Conservation (phyloP, 805 yeast species). For the Starmerella asiatica region DNA sequence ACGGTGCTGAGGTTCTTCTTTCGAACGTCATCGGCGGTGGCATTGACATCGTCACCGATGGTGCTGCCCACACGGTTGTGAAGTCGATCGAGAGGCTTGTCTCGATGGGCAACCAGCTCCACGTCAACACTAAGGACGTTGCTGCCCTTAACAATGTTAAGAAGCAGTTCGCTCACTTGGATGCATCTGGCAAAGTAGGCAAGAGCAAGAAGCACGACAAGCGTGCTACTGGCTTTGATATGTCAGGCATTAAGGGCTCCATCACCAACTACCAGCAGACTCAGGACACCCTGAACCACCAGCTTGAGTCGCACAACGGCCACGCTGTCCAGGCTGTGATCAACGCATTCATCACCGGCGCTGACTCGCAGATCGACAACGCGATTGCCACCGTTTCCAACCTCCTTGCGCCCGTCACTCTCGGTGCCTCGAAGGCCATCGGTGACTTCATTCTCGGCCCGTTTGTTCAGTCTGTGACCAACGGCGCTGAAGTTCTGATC, state of each 20-base stretch:
- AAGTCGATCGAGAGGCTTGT: slow-evolving; percentile 16
- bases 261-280: slow-evolving; percentile 18
- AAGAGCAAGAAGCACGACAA: slow-evolving; percentile 1
- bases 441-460: slow-evolving; percentile 23
- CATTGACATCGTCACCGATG: slow-evolving; percentile 22
- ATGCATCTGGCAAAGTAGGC: not conserved
- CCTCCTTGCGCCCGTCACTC: slow-evolving; percentile 10
- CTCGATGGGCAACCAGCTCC: slow-evolving; percentile 17
- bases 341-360: slow-evolving; percentile 24
- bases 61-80: slow-evolving; percentile 19
- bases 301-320: slow-evolving; percentile 18
- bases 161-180: slow-evolving; percentile 16
- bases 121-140: slow-evolving; percentile 4
- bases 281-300: slow-evolving; percentile 17
- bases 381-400: slow-evolving; percentile 19
- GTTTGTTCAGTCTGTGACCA: slow-evolving; percentile 24
- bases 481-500: slow-evolving; percentile 25
- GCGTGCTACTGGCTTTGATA: slow-evolving; percentile 13
- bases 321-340: slow-evolving; percentile 21
- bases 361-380: slow-evolving; percentile 28
- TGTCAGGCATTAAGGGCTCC: slow-evolving; percentile 18
- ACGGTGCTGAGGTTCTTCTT: slow-evolving; percentile 25
- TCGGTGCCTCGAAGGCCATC: slow-evolving; percentile 15
- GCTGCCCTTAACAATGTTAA: slow-evolving; percentile 11
- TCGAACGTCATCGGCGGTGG: slow-evolving; percentile 22